Evolutionary conservation across 176 grass and related monocot species (phyloP).

Genomic region (Themeda triandra): DNA sequence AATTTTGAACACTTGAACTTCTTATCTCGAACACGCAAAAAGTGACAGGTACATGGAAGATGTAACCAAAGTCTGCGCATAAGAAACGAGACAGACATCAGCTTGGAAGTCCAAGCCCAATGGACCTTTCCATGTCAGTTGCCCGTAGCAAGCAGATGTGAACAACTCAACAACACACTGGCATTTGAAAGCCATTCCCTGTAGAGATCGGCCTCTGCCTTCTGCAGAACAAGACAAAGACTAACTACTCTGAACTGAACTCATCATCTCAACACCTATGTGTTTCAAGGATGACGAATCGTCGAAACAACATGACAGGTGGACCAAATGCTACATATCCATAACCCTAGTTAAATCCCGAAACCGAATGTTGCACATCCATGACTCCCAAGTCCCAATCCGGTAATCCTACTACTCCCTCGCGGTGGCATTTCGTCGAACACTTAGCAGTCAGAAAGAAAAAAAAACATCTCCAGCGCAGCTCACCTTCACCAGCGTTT

Average conservation of each 20-base stretch:
- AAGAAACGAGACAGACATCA: background rate
- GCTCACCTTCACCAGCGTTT: background rate
- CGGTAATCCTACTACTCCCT: background rate
- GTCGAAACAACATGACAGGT: background rate
- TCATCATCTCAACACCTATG: constrained; percentile 1
- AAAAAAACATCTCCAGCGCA: background rate
- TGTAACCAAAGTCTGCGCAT: constrained; percentile 7
- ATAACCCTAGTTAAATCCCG: background rate
- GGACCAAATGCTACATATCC: background rate
- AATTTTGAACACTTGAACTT: constrained; percentile 48
- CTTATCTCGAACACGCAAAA: no score
- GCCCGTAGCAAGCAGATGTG: background rate
- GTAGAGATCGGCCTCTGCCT: background rate
- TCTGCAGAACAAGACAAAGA: background rate
- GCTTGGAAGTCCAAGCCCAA: background rate
- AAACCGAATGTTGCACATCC: background rate
- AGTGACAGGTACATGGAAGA: no score
- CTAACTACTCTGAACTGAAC: background rate
- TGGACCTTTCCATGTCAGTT: background rate
- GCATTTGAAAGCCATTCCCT: background rate
- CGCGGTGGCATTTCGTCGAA: constrained; percentile 13
- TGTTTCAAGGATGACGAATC: background rate
- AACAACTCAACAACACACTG: background rate
- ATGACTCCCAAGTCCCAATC: background rate
- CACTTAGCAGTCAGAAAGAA: background rate